A percentile compares a stretch with the other conserved stretches of the same genome.
Evolutionary conservation across 352 stramenopile species (phyloP).

Genomic region (Lagenidium sp.): DNA sequence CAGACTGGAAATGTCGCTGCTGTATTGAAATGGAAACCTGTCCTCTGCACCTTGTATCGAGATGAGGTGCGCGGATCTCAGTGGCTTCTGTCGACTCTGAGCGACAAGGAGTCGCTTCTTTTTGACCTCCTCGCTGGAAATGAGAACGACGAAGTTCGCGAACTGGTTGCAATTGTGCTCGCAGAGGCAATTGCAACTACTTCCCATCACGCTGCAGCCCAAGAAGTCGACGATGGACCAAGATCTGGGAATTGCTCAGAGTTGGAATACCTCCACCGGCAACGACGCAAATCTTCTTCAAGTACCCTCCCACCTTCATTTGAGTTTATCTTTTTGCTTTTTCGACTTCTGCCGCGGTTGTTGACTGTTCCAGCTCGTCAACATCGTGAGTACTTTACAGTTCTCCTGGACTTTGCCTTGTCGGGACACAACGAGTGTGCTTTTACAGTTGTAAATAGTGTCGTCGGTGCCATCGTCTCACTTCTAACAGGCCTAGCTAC

Average conservation of each 20-base stretch:
- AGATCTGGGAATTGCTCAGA: no score
- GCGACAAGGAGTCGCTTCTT: slow-evolving; percentile 51
- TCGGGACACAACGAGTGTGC: slow-evolving; percentile 74
- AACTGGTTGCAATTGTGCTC: slow-evolving; percentile 61
- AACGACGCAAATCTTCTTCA: slow-evolving; percentile 6
- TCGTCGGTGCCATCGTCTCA: slow-evolving; percentile 64
- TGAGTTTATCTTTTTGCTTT: slow-evolving; percentile 74
- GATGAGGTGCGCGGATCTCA: slow-evolving; percentile 55
- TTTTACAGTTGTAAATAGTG: slow-evolving; percentile 77
- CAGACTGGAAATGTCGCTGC: slow-evolving; percentile 65
- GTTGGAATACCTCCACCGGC: no score
- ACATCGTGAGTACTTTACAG: slow-evolving; percentile 67
- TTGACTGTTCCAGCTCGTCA: slow-evolving; percentile 56
- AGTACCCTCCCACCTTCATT: slow-evolving; percentile 53
- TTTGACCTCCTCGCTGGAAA: slow-evolving; percentile 69
- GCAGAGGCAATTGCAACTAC: slow-evolving; percentile 55
- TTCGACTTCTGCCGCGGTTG: slow-evolving; percentile 69
- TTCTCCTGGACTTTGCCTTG: slow-evolving; percentile 69
- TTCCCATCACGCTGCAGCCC: slow-evolving; percentile 7
- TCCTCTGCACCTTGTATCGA: slow-evolving; percentile 63
- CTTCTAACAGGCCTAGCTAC: slow-evolving; percentile 48
- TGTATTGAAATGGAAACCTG: slow-evolving; percentile 64
- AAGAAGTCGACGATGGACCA: neutral
- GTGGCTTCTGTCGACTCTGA: slow-evolving; percentile 63
- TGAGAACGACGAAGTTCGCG: slow-evolving; percentile 51